phyloP scores from a whole-genome alignment of 2,329 filamentous ascomycete species.

The Colletotrichum spinosum region DNA sequence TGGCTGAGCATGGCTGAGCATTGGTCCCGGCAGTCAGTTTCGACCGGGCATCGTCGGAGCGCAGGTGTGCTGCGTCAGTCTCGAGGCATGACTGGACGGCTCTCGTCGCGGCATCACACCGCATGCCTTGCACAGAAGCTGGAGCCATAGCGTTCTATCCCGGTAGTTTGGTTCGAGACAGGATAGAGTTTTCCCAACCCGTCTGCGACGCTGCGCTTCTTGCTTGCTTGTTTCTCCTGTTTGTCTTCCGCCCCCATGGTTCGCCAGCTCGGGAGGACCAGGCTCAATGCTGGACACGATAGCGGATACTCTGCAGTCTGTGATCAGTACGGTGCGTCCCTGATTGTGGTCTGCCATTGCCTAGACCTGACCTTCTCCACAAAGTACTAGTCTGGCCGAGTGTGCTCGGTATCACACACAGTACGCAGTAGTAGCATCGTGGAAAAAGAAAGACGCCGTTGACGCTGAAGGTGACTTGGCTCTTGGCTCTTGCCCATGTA shows the following conservation, averaged over 20 bases:
- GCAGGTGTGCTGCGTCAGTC: conserved; percentile 10
- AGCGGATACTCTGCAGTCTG: too few species aligned
- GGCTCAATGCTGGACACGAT: too few species aligned
- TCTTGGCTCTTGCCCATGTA: too few species aligned
- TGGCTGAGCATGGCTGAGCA: not conserved
- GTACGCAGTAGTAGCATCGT: too few species aligned
- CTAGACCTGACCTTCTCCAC: too few species aligned
- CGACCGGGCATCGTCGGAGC: conserved; percentile 18
- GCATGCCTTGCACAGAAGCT: not conserved
- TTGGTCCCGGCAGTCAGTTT: conserved; percentile 17
- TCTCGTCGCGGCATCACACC: not conserved
- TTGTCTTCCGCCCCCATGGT: conserved; percentile 4
- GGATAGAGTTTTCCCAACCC: conserved; percentile 12
- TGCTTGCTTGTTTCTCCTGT: not conserved
- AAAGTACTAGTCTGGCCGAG: too few species aligned
- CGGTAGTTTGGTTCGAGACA: conserved; percentile 31
- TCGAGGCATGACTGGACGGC: not conserved
- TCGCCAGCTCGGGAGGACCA: not conserved
- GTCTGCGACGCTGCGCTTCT: not conserved
- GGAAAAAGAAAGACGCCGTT: too few species aligned
- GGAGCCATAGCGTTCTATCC: conserved; percentile 23
- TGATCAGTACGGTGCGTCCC: too few species aligned
- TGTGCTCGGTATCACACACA: too few species aligned
- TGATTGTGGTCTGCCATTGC: too few species aligned
- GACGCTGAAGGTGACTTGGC: too few species aligned